Conservation (phyloP, 2,329 filamentous ascomycete genomes). For the Lachnum nothofagi region DNA sequence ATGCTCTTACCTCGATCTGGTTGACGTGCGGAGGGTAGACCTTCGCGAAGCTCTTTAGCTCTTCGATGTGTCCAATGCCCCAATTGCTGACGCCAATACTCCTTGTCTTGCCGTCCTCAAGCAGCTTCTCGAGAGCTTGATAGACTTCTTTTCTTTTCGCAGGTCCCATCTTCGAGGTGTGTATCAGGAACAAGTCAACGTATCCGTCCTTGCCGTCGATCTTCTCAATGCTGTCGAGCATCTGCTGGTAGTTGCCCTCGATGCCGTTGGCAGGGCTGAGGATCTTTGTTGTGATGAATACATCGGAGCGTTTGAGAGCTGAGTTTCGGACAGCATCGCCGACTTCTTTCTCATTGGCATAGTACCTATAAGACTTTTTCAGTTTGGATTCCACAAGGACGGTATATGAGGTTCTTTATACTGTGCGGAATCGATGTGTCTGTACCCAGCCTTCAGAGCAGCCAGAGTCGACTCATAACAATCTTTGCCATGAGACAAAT, state of each 20-base stretch:
- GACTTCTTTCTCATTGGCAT: constrained; percentile 64
- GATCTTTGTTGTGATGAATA: constrained; percentile 71
- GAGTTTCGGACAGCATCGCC: constrained; percentile 57
- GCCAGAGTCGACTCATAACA: constrained; percentile 54
- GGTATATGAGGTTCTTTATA: constrained; percentile 1
- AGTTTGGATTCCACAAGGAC: background rate
- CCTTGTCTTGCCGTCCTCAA: constrained; percentile 54
- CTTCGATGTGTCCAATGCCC: constrained; percentile 61
- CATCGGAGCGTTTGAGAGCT: constrained; percentile 49
- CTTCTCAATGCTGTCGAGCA: constrained; percentile 9
- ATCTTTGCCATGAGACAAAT: constrained; percentile 49
- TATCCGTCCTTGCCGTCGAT: constrained; percentile 14
- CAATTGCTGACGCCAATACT: constrained; percentile 72
- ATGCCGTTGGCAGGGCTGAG: constrained; percentile 47
- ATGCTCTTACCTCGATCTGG: constrained; percentile 64
- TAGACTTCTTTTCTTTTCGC: constrained; percentile 57
- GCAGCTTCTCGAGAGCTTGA: constrained; percentile 58
- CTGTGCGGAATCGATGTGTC: constrained; percentile 60
- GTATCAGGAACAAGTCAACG: constrained; percentile 53
- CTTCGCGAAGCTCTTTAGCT: constrained; percentile 60
- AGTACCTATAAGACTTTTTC: constrained; percentile 45
- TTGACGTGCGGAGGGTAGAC: constrained; percentile 68
- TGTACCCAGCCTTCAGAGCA: constrained; percentile 55
- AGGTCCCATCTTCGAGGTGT: constrained; percentile 54
- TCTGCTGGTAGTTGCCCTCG: constrained; percentile 51